Conservation (phyloP, 345 rosid genomes). For the rapeseed (Brassica napus) region DNA sequence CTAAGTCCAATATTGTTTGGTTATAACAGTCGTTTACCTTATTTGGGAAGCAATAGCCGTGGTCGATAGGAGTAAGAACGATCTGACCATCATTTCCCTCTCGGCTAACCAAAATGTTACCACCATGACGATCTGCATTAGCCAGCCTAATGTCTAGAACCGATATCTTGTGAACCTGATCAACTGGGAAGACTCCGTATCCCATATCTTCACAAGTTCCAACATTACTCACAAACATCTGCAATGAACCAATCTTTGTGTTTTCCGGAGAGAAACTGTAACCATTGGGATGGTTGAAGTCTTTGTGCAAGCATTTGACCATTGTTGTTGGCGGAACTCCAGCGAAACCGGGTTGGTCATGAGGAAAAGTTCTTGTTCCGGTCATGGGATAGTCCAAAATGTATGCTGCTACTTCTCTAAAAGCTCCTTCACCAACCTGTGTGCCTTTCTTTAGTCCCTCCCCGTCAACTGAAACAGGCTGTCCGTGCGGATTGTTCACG, state of each 20-base stretch:
- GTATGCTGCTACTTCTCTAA: slow-evolving; percentile 90
- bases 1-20: not conserved
- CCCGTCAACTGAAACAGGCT: slow-evolving; percentile 61
- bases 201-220: slow-evolving; percentile 97
- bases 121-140: slow-evolving; percentile 91
- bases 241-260: slow-evolving; percentile 77
- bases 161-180: slow-evolving; percentile 85
- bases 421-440: slow-evolving; percentile 74
- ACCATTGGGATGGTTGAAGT: slow-evolving; percentile 68
- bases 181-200: slow-evolving; percentile 60
- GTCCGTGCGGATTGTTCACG: slow-evolving; percentile 70
- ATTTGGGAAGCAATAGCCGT: slow-evolving; percentile 87
- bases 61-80: slow-evolving; percentile 79
- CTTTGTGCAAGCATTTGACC: slow-evolving; percentile 78
- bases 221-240: slow-evolving; percentile 66
- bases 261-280: slow-evolving; percentile 45
- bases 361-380: slow-evolving; percentile 41
- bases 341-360: slow-evolving; percentile 61
- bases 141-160: slow-evolving; percentile 92
- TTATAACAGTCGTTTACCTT: slow-evolving; percentile 42
- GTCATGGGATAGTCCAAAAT: slow-evolving; percentile 68
- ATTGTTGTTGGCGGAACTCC: slow-evolving; percentile 85
- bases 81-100: slow-evolving; percentile 47
- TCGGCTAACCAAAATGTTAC: slow-evolving; percentile 75
- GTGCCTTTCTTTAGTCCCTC: slow-evolving; percentile 93